phyloP scores from a whole-genome alignment of 2,329 filamentous ascomycete genomes.

The Neobulgaria alba region DNA sequence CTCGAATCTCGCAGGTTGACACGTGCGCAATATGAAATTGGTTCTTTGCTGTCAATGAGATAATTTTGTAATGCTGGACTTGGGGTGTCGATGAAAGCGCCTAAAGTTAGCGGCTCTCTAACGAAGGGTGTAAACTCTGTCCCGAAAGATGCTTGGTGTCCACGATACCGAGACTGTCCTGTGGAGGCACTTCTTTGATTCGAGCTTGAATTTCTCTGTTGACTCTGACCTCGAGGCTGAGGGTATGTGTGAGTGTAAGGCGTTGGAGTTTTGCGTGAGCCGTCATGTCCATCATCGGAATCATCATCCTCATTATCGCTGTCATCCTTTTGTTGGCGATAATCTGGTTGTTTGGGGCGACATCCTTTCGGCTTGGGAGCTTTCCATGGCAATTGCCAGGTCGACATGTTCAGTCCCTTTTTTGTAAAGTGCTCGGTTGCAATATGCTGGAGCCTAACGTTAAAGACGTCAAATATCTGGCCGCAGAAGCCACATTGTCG shows the following conservation, averaged over 20 bases:
- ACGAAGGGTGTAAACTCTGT: too few species aligned
- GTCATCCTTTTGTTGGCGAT: not conserved
- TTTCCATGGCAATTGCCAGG: not conserved
- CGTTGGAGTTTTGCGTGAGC: not conserved
- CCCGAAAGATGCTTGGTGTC: not conserved
- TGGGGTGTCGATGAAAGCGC: too few species aligned
- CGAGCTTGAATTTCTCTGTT: not conserved
- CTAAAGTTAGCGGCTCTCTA: too few species aligned
- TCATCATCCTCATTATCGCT: constrained; percentile 6
- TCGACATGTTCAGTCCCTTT: not conserved
- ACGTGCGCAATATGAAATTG: not conserved
- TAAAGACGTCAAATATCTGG: constrained; percentile 7
- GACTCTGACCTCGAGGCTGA: not conserved
- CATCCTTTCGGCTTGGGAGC: not conserved
- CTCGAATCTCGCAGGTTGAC: not conserved
- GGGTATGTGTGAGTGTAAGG: not conserved
- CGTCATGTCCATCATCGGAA: not conserved
- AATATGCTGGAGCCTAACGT: constrained; percentile 12
- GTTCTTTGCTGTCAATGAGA: not conserved
- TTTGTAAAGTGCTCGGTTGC: constrained; percentile 8
- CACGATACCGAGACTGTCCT: not conserved
- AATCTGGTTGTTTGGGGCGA: not conserved
- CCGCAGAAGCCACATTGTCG: constrained; percentile 10
- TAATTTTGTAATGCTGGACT: not conserved
- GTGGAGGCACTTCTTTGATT: not conserved